phyloP scores from a whole-genome alignment of 352 stramenopile species.

The Phytophthora ohioensis region DNA sequence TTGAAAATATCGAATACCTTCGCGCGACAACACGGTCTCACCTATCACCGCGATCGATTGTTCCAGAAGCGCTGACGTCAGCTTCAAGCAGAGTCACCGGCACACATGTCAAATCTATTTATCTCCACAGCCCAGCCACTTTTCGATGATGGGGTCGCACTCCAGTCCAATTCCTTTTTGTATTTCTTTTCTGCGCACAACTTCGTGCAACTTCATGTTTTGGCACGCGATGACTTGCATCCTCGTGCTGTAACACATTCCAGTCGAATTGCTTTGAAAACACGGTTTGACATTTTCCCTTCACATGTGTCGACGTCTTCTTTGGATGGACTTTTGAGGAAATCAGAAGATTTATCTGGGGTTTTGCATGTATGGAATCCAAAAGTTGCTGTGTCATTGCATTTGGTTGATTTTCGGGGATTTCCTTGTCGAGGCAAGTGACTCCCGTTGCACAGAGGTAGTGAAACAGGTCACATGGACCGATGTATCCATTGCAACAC shows the following conservation, averaged over 20 bases:
- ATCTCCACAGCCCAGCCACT: conserved; percentile 36
- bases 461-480: conserved; percentile 10
- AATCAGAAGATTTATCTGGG: neutral
- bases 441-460: conserved; percentile 1
- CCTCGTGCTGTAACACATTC: neutral
- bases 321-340: neutral
- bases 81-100: conserved; percentile 14
- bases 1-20: neutral
- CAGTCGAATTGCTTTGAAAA: neutral
- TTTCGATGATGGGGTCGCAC: conserved; percentile 33
- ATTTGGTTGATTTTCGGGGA: conserved; percentile 6
- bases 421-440: conserved; percentile 8
- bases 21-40: neutral
- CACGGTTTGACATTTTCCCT: conserved; percentile 36
- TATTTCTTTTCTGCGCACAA: conserved; percentile 32
- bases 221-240: conserved; percentile 32
- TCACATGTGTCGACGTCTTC: conserved; percentile 25
- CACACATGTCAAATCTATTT: neutral
- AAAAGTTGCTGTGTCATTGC: conserved; percentile 13
- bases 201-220: conserved; percentile 8
- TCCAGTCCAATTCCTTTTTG: conserved; percentile 22
- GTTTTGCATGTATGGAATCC: conserved; percentile 2
- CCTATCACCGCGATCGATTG: conserved; percentile 32
- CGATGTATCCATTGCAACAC: conserved; percentile 38
- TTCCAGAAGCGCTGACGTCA: conserved; percentile 37